A percentile compares a stretch with the other conserved stretches of the same genome.
These are phyloP conservation scores for Cryptococcus sp. DNA, from an alignment of 1,284 basidiomycete genomes.

Conservation along the genomic window DNA sequence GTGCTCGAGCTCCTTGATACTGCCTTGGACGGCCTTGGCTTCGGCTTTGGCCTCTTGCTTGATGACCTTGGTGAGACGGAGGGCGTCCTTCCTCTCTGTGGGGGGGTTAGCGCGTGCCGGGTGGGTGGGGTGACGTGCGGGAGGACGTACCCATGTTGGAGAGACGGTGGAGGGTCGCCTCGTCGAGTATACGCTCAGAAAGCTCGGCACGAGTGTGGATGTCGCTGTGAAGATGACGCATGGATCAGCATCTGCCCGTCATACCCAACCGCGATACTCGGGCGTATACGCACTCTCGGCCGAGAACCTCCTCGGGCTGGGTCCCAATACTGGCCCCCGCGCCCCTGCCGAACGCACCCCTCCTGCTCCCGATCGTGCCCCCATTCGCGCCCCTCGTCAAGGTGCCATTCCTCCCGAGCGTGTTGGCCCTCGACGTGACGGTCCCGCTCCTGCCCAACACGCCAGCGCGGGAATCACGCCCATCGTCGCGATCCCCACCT, in stretches of 20 bases:
- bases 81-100: constrained; percentile 47
- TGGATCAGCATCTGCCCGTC: not conserved
- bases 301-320: constrained; percentile 46
- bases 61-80: constrained; percentile 48
- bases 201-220: constrained; percentile 45
- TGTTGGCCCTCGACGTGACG: constrained; percentile 28
- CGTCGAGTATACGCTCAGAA: constrained; percentile 39
- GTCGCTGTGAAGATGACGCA: constrained; percentile 25
- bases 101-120: not conserved
- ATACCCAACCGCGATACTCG: not conserved
- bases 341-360: constrained; percentile 45
- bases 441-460: constrained; percentile 30
- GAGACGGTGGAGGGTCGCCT: constrained; percentile 32
- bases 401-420: constrained; percentile 37
- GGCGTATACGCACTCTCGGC: constrained; percentile 35
- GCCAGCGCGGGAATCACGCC: constrained; percentile 20
- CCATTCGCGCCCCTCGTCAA: constrained; percentile 39
- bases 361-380: constrained; percentile 39
- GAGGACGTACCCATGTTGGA: constrained; percentile 31
- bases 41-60: constrained; percentile 49
- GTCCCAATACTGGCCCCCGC: constrained; percentile 45
- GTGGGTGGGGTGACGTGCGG: not conserved
- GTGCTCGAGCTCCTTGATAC: constrained; percentile 49
- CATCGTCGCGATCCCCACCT: constrained; percentile 19
- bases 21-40: constrained; percentile 38